Percentiles rank a stretch among this genome's conserved stretches.
Evolutionary conservation across 148 eudicot species (phyloP).

Genomic region (Silene latifolia): DNA sequence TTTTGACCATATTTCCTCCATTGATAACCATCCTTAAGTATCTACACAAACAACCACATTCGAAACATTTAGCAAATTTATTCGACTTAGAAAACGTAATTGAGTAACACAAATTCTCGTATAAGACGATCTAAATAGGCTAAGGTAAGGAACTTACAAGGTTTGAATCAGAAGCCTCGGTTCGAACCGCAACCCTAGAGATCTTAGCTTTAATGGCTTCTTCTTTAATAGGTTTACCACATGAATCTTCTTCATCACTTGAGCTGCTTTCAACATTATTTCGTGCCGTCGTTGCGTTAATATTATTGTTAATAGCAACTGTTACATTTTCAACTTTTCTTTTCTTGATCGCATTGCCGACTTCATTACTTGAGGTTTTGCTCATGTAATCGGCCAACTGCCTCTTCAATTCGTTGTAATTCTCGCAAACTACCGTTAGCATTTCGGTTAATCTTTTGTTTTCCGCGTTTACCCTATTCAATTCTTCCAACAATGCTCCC

Average conservation of each 20-base stretch:
- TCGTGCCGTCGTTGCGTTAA: background rate
- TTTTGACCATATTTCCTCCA: constrained; percentile 82
- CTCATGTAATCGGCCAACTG: constrained; percentile 54
- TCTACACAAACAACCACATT: constrained; percentile 10
- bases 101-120: no score
- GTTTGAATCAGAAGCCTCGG: constrained; percentile 35
- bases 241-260: constrained; percentile 39
- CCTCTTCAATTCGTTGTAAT: constrained; percentile 63
- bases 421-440: constrained; percentile 67
- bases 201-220: constrained; percentile 37
- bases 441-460: constrained; percentile 80
- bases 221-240: constrained; percentile 25
- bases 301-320: background rate
- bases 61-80: no score
- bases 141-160: constrained; percentile 29
- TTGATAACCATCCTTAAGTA: constrained; percentile 46
- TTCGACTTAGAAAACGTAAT: no score
- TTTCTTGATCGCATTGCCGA: constrained; percentile 34
- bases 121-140: no score
- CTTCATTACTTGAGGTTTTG: constrained; percentile 32
- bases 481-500: constrained; percentile 53
- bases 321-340: constrained; percentile 45
- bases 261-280: constrained; percentile 32
- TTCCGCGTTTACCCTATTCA: constrained; percentile 69
- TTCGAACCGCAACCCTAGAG: constrained; percentile 29